Base-by-base conservation (phyloP, 495 filamentous ascomycete species). In the Penicillium subrubescens region DNA sequence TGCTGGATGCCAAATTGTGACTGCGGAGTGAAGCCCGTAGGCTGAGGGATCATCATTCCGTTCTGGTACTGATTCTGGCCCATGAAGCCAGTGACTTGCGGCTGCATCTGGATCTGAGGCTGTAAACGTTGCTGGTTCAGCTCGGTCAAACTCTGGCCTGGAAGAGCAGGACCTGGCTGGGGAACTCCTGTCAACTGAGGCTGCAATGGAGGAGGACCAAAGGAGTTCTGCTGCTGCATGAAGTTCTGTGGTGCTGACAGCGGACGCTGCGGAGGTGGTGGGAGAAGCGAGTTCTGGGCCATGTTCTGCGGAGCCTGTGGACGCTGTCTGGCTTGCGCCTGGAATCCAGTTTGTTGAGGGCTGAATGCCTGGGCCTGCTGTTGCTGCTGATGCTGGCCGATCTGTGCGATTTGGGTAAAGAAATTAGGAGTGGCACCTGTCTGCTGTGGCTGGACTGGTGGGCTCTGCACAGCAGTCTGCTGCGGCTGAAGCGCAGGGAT, bases 241-340 rank as follows among this genome's bases (percentile, higher is more conserved):
- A 88, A 87, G 37, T 92, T 90, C 72, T 94, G 92, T 25, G 95
- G 95, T 11, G 94, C 96, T 19, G 94, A 97, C 6, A 95, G 82
- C 2, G 95, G 91, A 55, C 95, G 85, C 52, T 86, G 86, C 34
- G 94, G 94, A 25, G 93, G 94, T 48, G 93, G 92, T 31, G 93
- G 89, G 62, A 92, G 86, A 61, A 93, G 80, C 14, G 89, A 86
- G 11, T 85, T 89, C 62, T 86, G 85, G 37, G 83, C 83, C 63
- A 84, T 81, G 57, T 76, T 80, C 65, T 87, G 89, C 60, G 88
- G 90, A 39, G 92, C 83, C 62, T 89, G 82, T 56, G 93, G 92
- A 60, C 95, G 85, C 73, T 90, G 89, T 69, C 93, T 81, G 54
- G 89, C 74, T 44, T 82, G 78, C 51, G 77, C 67, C 50, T 80